Conservation (phyloP, 441 rosid genomes). For the Pelargonium myrrhifolium region DNA sequence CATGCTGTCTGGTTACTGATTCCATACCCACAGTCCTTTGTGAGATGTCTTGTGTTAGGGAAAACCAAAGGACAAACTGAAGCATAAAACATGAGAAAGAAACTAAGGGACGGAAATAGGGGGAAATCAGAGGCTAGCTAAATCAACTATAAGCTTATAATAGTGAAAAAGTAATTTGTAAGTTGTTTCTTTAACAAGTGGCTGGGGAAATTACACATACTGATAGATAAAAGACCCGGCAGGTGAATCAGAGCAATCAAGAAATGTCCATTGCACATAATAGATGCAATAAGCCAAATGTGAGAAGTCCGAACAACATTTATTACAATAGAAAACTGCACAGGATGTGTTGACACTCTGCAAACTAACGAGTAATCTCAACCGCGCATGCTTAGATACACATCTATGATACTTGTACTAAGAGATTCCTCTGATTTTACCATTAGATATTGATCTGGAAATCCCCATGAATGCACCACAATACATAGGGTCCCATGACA, state of each 20-base stretch:
- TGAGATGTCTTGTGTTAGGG: slow-evolving; percentile 59
- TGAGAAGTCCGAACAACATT: background rate
- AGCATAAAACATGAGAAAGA: slow-evolving; percentile 18
- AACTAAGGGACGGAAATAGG: slow-evolving; percentile 3
- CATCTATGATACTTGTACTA: too few species aligned
- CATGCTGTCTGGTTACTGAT: slow-evolving; percentile 51
- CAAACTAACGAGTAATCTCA: background rate
- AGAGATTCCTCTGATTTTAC: too few species aligned
- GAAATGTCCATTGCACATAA: too few species aligned
- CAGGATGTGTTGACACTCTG: background rate
- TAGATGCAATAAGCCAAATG: background rate
- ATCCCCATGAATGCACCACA: too few species aligned
- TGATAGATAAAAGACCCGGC: background rate
- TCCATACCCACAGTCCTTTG: slow-evolving; percentile 49
- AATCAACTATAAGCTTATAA: background rate
- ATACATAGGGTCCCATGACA: too few species aligned
- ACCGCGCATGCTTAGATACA: too few species aligned
- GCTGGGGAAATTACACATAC: background rate
- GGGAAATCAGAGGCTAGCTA: slow-evolving; percentile 4
- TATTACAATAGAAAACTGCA: background rate
- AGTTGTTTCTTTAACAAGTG: background rate
- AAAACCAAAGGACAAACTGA: slow-evolving; percentile 89
- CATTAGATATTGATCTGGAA: too few species aligned
- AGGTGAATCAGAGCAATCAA: too few species aligned
- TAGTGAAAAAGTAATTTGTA: background rate